Conservation (phyloP, 148 eudicot species). For the Mesembryanthemum crystallinum region DNA sequence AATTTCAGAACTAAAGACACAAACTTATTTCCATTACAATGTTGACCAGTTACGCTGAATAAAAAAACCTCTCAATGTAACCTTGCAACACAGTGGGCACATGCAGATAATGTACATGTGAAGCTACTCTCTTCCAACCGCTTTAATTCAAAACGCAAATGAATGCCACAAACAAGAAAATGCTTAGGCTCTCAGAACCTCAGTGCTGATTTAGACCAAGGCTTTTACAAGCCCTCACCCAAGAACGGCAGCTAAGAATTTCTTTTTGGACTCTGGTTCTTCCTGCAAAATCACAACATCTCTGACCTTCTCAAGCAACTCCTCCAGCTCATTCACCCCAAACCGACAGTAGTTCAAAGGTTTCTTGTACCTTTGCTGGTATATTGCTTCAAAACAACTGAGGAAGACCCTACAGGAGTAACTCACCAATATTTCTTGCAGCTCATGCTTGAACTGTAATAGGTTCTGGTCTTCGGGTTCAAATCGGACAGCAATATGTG, state of each 20-base stretch:
- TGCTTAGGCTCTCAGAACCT: not conserved
- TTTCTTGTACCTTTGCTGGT: slow-evolving; percentile 75
- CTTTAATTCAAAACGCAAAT: slow-evolving; percentile 15
- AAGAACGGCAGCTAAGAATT: slow-evolving; percentile 63
- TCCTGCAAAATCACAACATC: slow-evolving; percentile 72
- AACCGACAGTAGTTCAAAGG: slow-evolving; percentile 51
- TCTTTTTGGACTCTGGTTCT: slow-evolving; percentile 63
- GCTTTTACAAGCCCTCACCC: slow-evolving; percentile 21
- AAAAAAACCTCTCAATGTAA: slow-evolving; percentile 27
- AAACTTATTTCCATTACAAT: slow-evolving; percentile 19
- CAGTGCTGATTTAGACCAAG: slow-evolving; percentile 3
- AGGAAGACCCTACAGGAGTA: slow-evolving; percentile 62
- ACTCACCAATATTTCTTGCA: slow-evolving; percentile 88
- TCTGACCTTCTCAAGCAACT: slow-evolving; percentile 61
- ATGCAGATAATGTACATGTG: slow-evolving; percentile 19
- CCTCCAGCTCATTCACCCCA: slow-evolving; percentile 69
- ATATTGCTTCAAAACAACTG: slow-evolving; percentile 65
- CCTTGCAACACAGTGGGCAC: slow-evolving; percentile 29
- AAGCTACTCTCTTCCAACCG: slow-evolving; percentile 13
- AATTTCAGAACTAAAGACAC: slow-evolving; percentile 17
- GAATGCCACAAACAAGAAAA: slow-evolving; percentile 5
- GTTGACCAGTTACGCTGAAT: slow-evolving; percentile 36
- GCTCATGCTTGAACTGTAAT: slow-evolving; percentile 63
- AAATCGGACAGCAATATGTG: slow-evolving; percentile 7
- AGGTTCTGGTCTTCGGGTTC: slow-evolving; percentile 36